phyloP scores from a whole-genome alignment of 176 grass and related monocot genomes.

The Melocanna baccifera region DNA sequence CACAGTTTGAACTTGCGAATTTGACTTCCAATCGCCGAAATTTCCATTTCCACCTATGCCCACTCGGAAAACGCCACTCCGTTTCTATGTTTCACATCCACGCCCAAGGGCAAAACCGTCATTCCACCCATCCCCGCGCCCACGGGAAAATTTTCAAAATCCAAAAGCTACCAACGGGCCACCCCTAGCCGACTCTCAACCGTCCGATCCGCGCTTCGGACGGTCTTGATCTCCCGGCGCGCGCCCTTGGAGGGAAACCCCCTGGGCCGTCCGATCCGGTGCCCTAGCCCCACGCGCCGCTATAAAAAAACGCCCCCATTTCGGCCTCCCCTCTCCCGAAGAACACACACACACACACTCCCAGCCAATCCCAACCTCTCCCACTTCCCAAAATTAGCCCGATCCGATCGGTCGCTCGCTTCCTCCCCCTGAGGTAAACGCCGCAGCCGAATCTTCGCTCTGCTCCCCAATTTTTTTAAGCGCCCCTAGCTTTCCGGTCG shows the following conservation, averaged over 20 bases:
- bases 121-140: background rate
- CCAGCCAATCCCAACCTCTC: background rate
- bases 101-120: background rate
- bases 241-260: background rate
- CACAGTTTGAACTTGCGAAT: background rate
- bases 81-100: background rate
- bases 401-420: background rate
- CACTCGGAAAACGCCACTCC: background rate
- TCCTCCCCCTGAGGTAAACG: background rate
- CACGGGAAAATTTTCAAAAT: constrained; percentile 36
- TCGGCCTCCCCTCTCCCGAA: background rate
- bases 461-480: background rate
- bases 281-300: constrained; percentile 28
- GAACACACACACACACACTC: background rate
- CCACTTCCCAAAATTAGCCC: background rate
- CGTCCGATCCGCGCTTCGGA: constrained; percentile 5
- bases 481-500: background rate
- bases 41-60: background rate
- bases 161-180: constrained; percentile 8
- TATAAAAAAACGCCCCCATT: constrained; percentile 22
- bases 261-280: constrained; percentile 11
- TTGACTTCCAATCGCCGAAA: background rate
- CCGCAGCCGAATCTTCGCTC: background rate
- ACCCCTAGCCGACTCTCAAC: background rate
- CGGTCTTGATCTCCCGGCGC: background rate